Evolutionary conservation across 2,329 filamentous ascomycete genomes (phyloP).

Genomic region (Stenocarpella maydis): DNA sequence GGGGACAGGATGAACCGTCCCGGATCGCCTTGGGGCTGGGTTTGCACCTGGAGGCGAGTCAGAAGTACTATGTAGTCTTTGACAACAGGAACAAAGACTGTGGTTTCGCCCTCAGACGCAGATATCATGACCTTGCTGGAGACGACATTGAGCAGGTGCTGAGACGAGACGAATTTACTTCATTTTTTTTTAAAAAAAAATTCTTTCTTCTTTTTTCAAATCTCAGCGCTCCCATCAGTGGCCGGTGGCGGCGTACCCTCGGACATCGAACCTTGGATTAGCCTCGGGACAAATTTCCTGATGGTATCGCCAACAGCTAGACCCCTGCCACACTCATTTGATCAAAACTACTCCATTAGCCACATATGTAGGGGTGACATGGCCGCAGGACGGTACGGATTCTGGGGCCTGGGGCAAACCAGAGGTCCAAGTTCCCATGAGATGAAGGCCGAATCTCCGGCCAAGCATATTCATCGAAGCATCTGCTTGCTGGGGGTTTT

Average conservation of each 20-base stretch:
- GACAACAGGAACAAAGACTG: conserved; percentile 14
- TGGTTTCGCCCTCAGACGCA: conserved; percentile 6
- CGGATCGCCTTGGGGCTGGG: conserved; percentile 10
- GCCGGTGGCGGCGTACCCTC: not conserved
- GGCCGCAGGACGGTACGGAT: conserved; percentile 1
- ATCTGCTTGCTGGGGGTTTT: not conserved
- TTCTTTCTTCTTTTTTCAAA: too few relatives aligned
- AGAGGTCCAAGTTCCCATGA: conserved; percentile 28
- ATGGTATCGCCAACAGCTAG: conserved; percentile 10
- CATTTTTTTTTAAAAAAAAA: too few relatives aligned
- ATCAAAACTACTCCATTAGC: conserved; percentile 16
- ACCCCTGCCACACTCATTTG: conserved; percentile 23
- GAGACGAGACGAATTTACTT: conserved; percentile 30
- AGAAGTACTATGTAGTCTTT: not conserved
- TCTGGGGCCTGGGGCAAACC: conserved; percentile 1
- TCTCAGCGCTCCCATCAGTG: conserved; percentile 8
- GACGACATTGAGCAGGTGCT: not conserved
- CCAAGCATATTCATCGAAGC: conserved; percentile 22
- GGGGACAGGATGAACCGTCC: not conserved
- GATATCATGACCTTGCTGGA: not conserved
- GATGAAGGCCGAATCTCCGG: conserved; percentile 19
- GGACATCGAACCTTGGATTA: not conserved
- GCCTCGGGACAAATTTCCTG: conserved; percentile 17
- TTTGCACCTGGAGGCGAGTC: conserved; percentile 10
- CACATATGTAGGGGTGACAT: conserved; percentile 14